Base-by-base conservation (phyloP, 805 yeast genomes). In the Priceomyces fermenticarens region DNA sequence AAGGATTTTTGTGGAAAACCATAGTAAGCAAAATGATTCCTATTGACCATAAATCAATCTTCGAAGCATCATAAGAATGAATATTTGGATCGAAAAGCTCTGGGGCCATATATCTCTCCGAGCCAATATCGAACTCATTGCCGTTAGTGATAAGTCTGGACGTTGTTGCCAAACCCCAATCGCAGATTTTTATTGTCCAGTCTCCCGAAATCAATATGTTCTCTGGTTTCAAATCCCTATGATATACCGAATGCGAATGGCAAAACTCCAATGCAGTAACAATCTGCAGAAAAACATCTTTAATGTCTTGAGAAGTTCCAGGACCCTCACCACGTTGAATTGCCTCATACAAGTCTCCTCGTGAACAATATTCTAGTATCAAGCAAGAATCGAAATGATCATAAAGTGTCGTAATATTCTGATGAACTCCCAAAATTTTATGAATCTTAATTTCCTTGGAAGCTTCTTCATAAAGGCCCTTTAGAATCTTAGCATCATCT, bases 51-150 rank as follows among this genome's bases (percentile, higher is more conserved):
- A 89, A 70, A 63, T 89, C 97, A 38, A 85, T 83, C 60, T 85
- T 83, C 14, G 82, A 80, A 7, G 96, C 88, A 52, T 84, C 85
- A 59, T 89, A 90, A 32, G 73, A 67, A 28, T 77, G 78, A 36
- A 79, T 64, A 31, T 66, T 65, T 10, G 60, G 50, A 40, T 88
- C 95, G 56, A 88, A 83, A 42, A 88, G 65, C 57, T 89, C 97
- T 1, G 97, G 97, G 0, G 97, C 95, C 97, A 89, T 89, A 62
- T 89, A 89, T 46, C 95, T 73, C 63, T 88, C 96, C 40, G 88
- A 80, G 16, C 97, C 97, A 43, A 88, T 85, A 46, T 87, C 95
- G 58, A 88, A 85, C 44, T 69, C 75, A 36, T 47, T 53, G 16
- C 49, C 58, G 54, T 88, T 89, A 28, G 77, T 64, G 52, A 87